These are phyloP conservation scores for Cairneyella variabilis DNA, from an alignment of 495 filamentous ascomycete genomes.

Conservation along the genomic window DNA sequence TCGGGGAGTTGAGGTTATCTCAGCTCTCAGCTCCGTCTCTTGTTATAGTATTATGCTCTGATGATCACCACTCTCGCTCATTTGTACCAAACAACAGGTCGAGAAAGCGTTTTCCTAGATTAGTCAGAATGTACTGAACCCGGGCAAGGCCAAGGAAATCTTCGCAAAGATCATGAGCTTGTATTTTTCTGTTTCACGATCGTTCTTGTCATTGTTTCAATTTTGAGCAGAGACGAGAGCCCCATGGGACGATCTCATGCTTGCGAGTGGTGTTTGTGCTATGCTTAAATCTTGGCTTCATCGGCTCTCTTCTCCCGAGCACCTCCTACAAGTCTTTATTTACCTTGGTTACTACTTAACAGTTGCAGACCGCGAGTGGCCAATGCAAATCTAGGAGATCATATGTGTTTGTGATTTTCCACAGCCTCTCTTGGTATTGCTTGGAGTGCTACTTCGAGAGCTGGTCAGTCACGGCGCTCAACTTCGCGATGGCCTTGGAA, in stretches of 20 bases:
- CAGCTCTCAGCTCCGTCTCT: too few relatives aligned
- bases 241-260: neutral
- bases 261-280: neutral
- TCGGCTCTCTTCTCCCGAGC: neutral
- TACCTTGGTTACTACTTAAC: neutral
- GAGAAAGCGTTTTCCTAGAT: too few relatives aligned
- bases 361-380: neutral
- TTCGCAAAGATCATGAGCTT: too few relatives aligned
- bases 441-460: neutral
- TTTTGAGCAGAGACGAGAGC: neutral
- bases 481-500: neutral
- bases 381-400: neutral
- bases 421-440: constrained; percentile 4
- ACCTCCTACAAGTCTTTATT: neutral
- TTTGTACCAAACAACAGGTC: too few relatives aligned
- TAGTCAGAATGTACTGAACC: too few relatives aligned
- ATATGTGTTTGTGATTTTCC: neutral
- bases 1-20: too few relatives aligned
- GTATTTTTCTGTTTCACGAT: neutral
- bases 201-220: neutral
- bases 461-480: neutral
- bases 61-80: too few relatives aligned
- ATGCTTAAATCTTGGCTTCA: neutral
- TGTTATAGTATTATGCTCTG: too few relatives aligned
- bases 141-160: too few relatives aligned